phyloP scores from a whole-genome alignment of 345 rosid species.

The Psidium guajava region DNA sequence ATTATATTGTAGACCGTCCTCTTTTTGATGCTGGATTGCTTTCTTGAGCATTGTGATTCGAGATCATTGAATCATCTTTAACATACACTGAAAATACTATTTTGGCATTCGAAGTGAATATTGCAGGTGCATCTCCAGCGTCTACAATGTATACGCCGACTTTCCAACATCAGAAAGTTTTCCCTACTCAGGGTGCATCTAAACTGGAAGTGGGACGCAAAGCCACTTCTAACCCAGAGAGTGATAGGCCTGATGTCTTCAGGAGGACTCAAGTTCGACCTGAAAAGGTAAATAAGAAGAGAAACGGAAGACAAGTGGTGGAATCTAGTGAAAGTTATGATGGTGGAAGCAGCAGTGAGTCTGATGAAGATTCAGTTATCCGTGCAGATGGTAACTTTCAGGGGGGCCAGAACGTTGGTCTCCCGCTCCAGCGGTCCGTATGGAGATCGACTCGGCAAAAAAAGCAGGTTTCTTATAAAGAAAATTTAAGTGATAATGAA shows the following conservation, averaged over 20 bases:
- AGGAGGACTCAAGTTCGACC: slow-evolving; percentile 15
- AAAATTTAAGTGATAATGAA: slow-evolving; percentile 61
- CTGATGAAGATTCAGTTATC: slow-evolving; percentile 21
- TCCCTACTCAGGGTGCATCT: slow-evolving; percentile 22
- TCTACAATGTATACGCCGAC: slow-evolving; percentile 17
- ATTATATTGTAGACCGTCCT: not conserved
- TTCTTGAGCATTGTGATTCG: no score
- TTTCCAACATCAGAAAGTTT: slow-evolving; percentile 25
- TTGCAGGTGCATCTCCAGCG: slow-evolving; percentile 15
- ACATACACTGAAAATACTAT: no score
- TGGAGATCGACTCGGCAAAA: slow-evolving; percentile 65
- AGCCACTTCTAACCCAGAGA: slow-evolving; percentile 12
- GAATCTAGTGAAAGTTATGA: slow-evolving; percentile 49
- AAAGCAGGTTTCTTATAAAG: slow-evolving; percentile 54
- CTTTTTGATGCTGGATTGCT: not conserved
- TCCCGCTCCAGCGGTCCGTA: slow-evolving; percentile 15
- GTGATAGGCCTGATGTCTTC: slow-evolving; percentile 9
- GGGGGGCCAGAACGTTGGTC: slow-evolving; percentile 13
- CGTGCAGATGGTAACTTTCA: slow-evolving; percentile 23
- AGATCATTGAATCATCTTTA: no score
- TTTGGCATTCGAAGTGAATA: slow-evolving; percentile 25
- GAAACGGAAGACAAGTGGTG: slow-evolving; percentile 27
- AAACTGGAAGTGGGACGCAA: slow-evolving; percentile 30
- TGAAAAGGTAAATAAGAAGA: slow-evolving; percentile 30
- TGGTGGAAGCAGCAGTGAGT: slow-evolving; percentile 25